Conservation (phyloP, 2,329 filamentous ascomycete species). For the Diaporthe helianthi region DNA sequence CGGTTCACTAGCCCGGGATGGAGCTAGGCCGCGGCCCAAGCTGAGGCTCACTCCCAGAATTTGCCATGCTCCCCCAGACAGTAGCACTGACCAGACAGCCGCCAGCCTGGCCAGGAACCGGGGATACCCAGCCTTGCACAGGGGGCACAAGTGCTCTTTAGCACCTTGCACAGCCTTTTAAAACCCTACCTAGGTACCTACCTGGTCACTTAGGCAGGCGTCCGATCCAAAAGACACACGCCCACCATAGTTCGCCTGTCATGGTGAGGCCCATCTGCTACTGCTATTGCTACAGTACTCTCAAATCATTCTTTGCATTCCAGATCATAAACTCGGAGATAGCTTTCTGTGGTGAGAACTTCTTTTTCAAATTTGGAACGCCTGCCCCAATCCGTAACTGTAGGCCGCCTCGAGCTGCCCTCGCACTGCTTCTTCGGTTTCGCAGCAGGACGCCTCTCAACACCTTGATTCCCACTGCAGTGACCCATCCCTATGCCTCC, state of each 20-base stretch:
- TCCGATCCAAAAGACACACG: not conserved
- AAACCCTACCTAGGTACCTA: no score
- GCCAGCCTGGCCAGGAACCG: not conserved
- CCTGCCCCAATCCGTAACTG: not conserved
- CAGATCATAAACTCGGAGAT: not conserved
- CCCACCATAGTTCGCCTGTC: not conserved
- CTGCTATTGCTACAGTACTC: no score
- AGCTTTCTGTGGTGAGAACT: not conserved
- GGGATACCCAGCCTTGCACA: not conserved
- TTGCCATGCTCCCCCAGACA: not conserved
- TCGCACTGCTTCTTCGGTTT: slow-evolving; percentile 1
- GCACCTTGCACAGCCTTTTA: not conserved
- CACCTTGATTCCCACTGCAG: not conserved
- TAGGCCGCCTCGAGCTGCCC: slow-evolving; percentile 2
- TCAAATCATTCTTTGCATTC: not conserved
- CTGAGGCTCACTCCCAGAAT: slow-evolving; percentile 11
- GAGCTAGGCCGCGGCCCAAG: not conserved
- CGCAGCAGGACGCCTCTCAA: slow-evolving; percentile 2
- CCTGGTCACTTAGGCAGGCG: no score
- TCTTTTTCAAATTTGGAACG: slow-evolving; percentile 21
- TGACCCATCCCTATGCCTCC: slow-evolving; percentile 5
- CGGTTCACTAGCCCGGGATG: not conserved
- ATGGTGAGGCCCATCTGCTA: not conserved
- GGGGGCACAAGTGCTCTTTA: not conserved
- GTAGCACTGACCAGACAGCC: not conserved